phyloP scores from a whole-genome alignment of 805 yeast genomes.

The Candida anglica region DNA sequence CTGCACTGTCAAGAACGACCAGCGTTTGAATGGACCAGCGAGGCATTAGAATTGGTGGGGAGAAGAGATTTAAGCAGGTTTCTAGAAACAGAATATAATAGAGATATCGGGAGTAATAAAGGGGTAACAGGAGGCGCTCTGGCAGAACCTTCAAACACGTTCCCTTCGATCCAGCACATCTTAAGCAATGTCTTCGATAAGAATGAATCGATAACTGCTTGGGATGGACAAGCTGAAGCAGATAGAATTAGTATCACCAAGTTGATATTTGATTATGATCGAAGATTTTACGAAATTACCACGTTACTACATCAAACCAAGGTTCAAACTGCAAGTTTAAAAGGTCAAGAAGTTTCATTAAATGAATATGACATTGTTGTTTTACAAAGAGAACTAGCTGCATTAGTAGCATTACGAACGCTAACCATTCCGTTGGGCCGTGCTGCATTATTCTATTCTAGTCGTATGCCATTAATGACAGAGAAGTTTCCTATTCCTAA shows the following conservation, averaged over 20 bases:
- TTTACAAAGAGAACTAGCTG: slow-evolving; percentile 56
- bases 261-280: slow-evolving; percentile 70
- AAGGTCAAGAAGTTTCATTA: slow-evolving; percentile 36
- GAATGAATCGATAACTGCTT: slow-evolving; percentile 47
- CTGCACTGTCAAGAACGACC: slow-evolving; percentile 50
- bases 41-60: slow-evolving; percentile 55
- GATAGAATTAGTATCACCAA: slow-evolving; percentile 66
- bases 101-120: slow-evolving; percentile 1
- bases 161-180: slow-evolving; percentile 18
- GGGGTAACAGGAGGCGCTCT: slow-evolving; percentile 1
- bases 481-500: slow-evolving; percentile 80
- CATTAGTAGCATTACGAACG: slow-evolving; percentile 64
- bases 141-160: background rate
- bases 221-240: slow-evolving; percentile 71
- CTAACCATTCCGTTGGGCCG: slow-evolving; percentile 75
- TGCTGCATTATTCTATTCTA: slow-evolving; percentile 66
- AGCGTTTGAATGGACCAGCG: slow-evolving; percentile 43
- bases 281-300: slow-evolving; percentile 75
- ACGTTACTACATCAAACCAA: slow-evolving; percentile 67
- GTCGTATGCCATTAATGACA: slow-evolving; percentile 73
- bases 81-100: slow-evolving; percentile 6
- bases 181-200: slow-evolving; percentile 34
- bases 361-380: slow-evolving; percentile 55
- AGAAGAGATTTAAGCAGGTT: slow-evolving; percentile 57
- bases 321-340: slow-evolving; percentile 49